Base-by-base conservation (phyloP, 257 asterid species). In the Nemophila menziesii region DNA sequence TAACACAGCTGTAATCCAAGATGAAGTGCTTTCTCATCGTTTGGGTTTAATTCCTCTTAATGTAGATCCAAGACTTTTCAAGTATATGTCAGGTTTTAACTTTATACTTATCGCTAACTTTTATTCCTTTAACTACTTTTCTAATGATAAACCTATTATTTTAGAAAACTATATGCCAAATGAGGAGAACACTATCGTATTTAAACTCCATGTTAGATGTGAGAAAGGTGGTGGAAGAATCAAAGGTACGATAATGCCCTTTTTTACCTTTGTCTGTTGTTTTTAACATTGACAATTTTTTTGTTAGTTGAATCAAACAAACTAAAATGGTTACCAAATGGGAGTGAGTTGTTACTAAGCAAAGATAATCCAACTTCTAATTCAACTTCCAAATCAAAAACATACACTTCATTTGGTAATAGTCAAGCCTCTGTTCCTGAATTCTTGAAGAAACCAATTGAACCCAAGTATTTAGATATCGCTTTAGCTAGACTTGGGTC, bases 11-110 rank as follows among this genome's bases (percentile, higher is more conserved):
- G 65, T 85, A 23, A 33, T 90, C 62, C 99, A 85, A 81, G 99
- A 90, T 65, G 99, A 90, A 81, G 94, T 79, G 61, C 94, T 90
- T 23, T 70, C 99, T 50, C 99, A 78, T 57, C 70, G 94, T 52
- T 77, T 90, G 54, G 99, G 96, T 63, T 89, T 85, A 49, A 62
- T 90, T 63, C 96, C 99, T 7, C 75, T 90, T 48, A 55, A 64
- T 57, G 92, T 81, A 42, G 96, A 85, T 49, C 99, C 99, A 14
- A 68, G 99, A 48, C 80, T 72, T 58, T 90, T 90, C 16, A 69
- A 67, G 14, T 74, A 66, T 59, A 74, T 68, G 52, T 81, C 94
- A 81, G 98, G 98, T 90, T 43, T 62, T 55, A 34, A 33, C 20
- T 43, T 36, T 44, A n/a, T 54, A 42, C 11, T 23, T 29, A 27